Evolutionary conservation across 1,139 yeast species (phyloP).

Genomic region (Citeromyces hawaiiensis): DNA sequence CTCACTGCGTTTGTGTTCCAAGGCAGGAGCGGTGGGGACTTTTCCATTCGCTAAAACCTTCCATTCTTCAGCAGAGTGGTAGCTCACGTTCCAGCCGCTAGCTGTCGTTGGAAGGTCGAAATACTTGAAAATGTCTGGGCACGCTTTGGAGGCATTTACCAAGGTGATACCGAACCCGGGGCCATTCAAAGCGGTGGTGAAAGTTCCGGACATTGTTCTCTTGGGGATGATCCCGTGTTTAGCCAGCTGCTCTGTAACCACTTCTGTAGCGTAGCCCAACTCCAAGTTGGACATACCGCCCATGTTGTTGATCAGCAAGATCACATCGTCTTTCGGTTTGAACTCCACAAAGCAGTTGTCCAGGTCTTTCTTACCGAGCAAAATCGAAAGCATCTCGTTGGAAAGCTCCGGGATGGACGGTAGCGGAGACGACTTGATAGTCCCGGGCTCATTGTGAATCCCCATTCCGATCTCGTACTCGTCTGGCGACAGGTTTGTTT

Average conservation of each 20-base stretch:
- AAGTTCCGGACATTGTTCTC: slow-evolving; percentile 31
- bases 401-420: slow-evolving; percentile 30
- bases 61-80: slow-evolving; percentile 6
- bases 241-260: slow-evolving; percentile 21
- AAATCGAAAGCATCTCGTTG: slow-evolving; percentile 20
- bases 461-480: slow-evolving; percentile 32
- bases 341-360: slow-evolving; percentile 30
- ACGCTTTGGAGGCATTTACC: slow-evolving; percentile 26
- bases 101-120: slow-evolving; percentile 27
- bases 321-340: slow-evolving; percentile 22
- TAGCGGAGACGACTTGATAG: slow-evolving; percentile 21
- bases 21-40: slow-evolving; percentile 4
- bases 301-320: slow-evolving; percentile 32
- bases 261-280: slow-evolving; percentile 15
- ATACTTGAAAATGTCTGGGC: slow-evolving; percentile 18
- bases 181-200: slow-evolving; percentile 37
- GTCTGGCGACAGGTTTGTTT: slow-evolving; percentile 16
- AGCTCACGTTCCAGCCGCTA: slow-evolving; percentile 22
- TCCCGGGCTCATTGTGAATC: slow-evolving; percentile 43
- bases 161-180: slow-evolving; percentile 36
- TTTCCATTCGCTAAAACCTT: slow-evolving; percentile 7
- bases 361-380: slow-evolving; percentile 23
- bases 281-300: slow-evolving; percentile 40
- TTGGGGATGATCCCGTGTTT: slow-evolving; percentile 23
- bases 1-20: neutral